These are phyloP conservation scores for Baudoinia panamericana DNA, from an alignment of 495 filamentous ascomycete genomes.

Conservation along the genomic window DNA sequence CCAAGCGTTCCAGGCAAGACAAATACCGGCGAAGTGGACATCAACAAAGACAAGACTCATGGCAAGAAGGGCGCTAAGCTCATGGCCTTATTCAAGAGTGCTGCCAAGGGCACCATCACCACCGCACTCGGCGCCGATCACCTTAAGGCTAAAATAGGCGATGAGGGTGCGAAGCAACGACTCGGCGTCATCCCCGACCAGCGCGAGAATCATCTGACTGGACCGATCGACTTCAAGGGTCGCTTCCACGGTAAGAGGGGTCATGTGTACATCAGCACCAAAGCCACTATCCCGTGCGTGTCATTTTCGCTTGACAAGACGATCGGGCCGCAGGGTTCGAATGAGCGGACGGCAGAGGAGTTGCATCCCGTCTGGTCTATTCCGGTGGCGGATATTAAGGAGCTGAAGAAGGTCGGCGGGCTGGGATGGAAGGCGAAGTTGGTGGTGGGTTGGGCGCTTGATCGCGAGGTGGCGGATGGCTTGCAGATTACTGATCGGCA, in stretches of 20 bases:
- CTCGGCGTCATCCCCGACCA: conserved; percentile 52
- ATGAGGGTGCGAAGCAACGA: conserved; percentile 51
- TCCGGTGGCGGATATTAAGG: conserved; percentile 45
- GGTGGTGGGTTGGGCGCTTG: conserved; percentile 69
- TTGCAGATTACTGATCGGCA: conserved; percentile 49
- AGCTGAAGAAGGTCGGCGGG: conserved; percentile 72
- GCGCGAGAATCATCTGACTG: conserved; percentile 33
- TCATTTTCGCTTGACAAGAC: conserved; percentile 40
- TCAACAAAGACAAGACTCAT: conserved; percentile 31
- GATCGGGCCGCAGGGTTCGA: conserved; percentile 36
- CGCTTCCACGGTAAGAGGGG: conserved; percentile 61
- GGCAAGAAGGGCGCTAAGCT: conserved; percentile 38
- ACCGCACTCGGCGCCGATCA: conserved; percentile 58
- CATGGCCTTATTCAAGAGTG: conserved; percentile 55
- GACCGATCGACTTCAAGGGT: conserved; percentile 64
- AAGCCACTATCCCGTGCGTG: conserved; percentile 44
- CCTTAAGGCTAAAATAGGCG: conserved; percentile 52
- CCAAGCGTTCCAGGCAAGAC: conserved; percentile 26
- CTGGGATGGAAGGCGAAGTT: conserved; percentile 83
- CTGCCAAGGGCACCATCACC: conserved; percentile 51
- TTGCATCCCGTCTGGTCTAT: conserved; percentile 45
- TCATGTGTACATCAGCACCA: conserved; percentile 52
- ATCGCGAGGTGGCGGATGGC: conserved; percentile 65
- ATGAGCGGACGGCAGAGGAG: conserved; percentile 34
- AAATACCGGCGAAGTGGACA: conserved; percentile 27